These are phyloP conservation scores for Oenanthe javanica DNA, from an alignment of 140 eudicot species.

Conservation along the genomic window DNA sequence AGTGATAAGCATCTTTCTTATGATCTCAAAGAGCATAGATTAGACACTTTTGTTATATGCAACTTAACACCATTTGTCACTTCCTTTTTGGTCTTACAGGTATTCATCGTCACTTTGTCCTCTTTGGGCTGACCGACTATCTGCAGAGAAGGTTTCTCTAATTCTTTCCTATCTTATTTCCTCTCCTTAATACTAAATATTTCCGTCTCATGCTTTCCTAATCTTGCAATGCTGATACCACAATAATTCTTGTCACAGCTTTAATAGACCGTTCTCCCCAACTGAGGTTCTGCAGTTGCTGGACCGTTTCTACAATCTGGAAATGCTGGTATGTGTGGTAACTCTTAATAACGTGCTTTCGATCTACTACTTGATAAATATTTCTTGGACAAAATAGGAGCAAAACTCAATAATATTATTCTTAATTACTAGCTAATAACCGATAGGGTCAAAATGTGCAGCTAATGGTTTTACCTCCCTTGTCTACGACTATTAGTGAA, in stretches of 20 bases:
- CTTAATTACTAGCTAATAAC: neutral
- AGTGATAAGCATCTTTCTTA: neutral
- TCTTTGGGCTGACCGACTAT: slow-evolving; percentile 73
- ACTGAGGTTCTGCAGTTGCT: slow-evolving; percentile 47
- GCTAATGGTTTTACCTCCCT: neutral
- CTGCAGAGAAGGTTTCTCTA: slow-evolving; percentile 65
- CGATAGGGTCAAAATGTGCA: neutral
- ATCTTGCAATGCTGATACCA: neutral
- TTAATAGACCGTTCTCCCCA: slow-evolving; percentile 39
- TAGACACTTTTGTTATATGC: neutral
- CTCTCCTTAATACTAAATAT: neutral
- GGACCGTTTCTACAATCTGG: slow-evolving; percentile 52
- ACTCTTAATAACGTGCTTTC: neutral
- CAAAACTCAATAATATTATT: neutral
- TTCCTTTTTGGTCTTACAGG: slow-evolving; percentile 34
- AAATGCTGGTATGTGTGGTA: slow-evolving; percentile 40
- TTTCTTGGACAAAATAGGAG: neutral
- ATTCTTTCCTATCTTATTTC: neutral
- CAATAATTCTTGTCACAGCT: slow-evolving; percentile 24
- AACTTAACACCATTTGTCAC: neutral
- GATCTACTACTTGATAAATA: neutral
- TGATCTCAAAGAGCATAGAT: neutral
- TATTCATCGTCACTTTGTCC: slow-evolving; percentile 85
- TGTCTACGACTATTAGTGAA: neutral
- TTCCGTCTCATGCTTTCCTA: neutral